These are phyloP conservation scores for Termitomyces sp. DNA, from an alignment of 768 basidiomycete genomes.

Conservation along the genomic window DNA sequence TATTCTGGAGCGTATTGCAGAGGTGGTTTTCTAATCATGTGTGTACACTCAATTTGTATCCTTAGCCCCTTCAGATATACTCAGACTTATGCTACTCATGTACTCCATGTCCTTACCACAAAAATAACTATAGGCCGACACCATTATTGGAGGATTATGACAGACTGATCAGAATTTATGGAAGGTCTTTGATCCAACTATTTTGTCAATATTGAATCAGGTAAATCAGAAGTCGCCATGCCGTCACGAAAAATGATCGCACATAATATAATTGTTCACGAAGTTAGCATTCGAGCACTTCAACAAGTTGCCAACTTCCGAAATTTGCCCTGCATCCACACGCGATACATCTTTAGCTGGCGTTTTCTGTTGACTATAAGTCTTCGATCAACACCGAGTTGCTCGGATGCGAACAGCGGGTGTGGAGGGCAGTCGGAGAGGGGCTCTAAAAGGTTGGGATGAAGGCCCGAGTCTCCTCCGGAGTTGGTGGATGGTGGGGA, in stretches of 20 bases:
- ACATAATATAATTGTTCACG: background rate
- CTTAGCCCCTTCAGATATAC: background rate
- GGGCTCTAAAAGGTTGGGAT: constrained; percentile 37
- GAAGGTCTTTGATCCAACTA: background rate
- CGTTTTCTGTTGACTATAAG: constrained; percentile 91
- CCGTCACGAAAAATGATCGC: background rate
- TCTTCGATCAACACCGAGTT: constrained; percentile 86
- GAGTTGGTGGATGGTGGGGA: background rate
- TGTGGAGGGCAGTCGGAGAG: constrained; percentile 35
- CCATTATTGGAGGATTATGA: background rate
- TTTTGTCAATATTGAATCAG: background rate
- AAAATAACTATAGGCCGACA: too few species aligned
- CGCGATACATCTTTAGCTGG: constrained; percentile 95
- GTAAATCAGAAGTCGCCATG: too few species aligned
- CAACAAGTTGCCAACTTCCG: constrained; percentile 36
- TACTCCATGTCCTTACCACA: too few species aligned
- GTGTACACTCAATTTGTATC: too few species aligned
- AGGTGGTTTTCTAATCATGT: constrained; percentile 44
- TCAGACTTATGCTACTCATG: too few species aligned
- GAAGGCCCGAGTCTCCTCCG: constrained; percentile 16
- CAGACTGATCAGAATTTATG: too few species aligned
- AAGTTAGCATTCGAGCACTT: background rate
- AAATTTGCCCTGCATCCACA: constrained; percentile 92
- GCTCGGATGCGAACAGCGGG: constrained; percentile 74
- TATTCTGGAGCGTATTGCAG: constrained; percentile 46